Conservation (phyloP, 2,329 filamentous ascomycete genomes). For the Parastagonospora nodorum region DNA sequence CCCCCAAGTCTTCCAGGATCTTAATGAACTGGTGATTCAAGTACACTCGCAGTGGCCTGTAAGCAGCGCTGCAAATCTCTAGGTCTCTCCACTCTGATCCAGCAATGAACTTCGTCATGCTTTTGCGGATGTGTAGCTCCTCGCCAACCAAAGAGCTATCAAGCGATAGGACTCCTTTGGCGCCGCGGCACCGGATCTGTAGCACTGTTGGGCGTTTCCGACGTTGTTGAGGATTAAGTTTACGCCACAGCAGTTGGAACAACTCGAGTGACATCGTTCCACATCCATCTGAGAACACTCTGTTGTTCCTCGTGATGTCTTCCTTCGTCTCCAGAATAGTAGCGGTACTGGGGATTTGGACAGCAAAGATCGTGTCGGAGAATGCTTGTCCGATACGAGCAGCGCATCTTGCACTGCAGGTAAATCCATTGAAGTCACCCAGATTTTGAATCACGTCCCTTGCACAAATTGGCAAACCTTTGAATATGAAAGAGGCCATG, state of each 20-base stretch:
- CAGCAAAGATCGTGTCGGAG: constrained; percentile 73
- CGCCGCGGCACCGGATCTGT: constrained; percentile 75
- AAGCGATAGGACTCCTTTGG: constrained; percentile 66
- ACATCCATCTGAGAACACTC: constrained; percentile 79
- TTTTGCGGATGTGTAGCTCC: constrained; percentile 66
- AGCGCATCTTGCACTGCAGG: constrained; percentile 62
- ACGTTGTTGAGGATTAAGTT: constrained; percentile 53
- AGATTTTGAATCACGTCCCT: constrained; percentile 57
- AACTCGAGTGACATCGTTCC: constrained; percentile 71
- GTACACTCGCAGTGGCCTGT: constrained; percentile 69
- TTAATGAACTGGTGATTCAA: constrained; percentile 85
- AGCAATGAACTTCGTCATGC: constrained; percentile 77
- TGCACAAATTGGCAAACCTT: constrained; percentile 54
- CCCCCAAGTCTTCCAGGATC: constrained; percentile 79
- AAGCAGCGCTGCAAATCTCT: constrained; percentile 73
- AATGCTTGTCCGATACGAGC: constrained; percentile 71
- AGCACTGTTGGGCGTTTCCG: constrained; percentile 50
- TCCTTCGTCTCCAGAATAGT: constrained; percentile 44
- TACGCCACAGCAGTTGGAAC: constrained; percentile 63
- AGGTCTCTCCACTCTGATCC: constrained; percentile 58
- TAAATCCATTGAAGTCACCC: constrained; percentile 53
- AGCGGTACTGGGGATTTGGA: constrained; percentile 61
- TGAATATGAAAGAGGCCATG: constrained; percentile 35
- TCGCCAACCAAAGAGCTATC: constrained; percentile 65
- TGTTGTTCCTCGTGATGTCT: constrained; percentile 61